Percentiles rank a stretch among this genome's conserved stretches.
Conservation (phyloP, 352 stramenopile genomes). For the Globisporangium alternatum region DNA sequence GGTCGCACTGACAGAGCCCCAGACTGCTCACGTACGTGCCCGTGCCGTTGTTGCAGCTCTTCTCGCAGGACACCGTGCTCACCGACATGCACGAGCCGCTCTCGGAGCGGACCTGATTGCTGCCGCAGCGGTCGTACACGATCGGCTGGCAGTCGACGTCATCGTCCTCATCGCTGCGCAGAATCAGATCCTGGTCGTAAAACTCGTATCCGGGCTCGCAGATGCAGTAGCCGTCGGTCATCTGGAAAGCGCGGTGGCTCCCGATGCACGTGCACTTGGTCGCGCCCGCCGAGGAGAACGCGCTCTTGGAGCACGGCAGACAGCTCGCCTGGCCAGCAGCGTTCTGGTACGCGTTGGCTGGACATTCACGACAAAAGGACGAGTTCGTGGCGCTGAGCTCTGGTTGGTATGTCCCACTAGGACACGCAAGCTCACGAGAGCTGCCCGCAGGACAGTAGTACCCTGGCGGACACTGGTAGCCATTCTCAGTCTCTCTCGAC, state of each 20-base stretch:
- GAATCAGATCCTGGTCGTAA: constrained; percentile 84
- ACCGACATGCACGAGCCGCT: constrained; percentile 60
- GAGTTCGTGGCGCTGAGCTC: constrained; percentile 35
- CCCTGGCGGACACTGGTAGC: constrained; percentile 81
- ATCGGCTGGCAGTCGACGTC: constrained; percentile 90
- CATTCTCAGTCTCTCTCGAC: constrained; percentile 57
- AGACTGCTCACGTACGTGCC: constrained; percentile 75
- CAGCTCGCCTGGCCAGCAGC: constrained; percentile 58
- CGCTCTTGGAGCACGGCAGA: constrained; percentile 85
- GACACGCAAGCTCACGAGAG: constrained; percentile 56
- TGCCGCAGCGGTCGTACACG: constrained; percentile 84
- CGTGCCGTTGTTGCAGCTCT: constrained; percentile 62
- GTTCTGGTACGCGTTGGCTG: constrained; percentile 80
- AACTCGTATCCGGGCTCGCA: constrained; percentile 91
- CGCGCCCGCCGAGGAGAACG: constrained; percentile 48
- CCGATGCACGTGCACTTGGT: constrained; percentile 82
- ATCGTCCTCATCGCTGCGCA: constrained; percentile 80
- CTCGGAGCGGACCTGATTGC: constrained; percentile 71
- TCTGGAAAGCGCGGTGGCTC: constrained; percentile 89
- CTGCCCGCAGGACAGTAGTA: constrained; percentile 71
- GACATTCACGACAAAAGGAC: constrained; percentile 64
- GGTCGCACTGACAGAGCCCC: constrained; percentile 87
- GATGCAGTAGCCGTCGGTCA: constrained; percentile 89
- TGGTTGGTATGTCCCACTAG: constrained; percentile 77
- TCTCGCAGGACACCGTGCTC: constrained; percentile 39